These are phyloP conservation scores for Colletotrichum orbiculare DNA, from an alignment of 2,329 filamentous ascomycete genomes.

Conservation along the genomic window DNA sequence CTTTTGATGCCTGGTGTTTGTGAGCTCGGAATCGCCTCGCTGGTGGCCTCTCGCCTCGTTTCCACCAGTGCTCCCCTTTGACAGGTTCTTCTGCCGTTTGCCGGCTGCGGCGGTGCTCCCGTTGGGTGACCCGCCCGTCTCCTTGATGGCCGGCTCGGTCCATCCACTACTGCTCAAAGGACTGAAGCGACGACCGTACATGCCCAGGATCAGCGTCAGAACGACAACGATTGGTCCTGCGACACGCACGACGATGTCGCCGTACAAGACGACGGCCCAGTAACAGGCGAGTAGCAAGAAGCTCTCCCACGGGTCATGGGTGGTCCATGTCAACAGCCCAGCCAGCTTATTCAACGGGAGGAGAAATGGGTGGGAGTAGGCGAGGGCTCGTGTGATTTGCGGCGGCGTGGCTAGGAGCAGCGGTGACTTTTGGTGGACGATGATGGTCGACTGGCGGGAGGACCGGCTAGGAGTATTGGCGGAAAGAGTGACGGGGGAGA, in stretches of 20 bases:
- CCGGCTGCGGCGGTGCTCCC: constrained; percentile 22
- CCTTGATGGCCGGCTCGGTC: constrained; percentile 58
- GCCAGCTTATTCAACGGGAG: constrained; percentile 87
- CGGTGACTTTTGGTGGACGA: constrained; percentile 97
- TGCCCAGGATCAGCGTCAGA: constrained; percentile 82
- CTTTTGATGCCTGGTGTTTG: constrained; percentile 84
- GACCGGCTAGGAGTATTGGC: constrained; percentile 70
- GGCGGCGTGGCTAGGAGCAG: constrained; percentile 92
- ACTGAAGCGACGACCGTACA: constrained; percentile 92
- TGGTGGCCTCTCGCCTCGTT: constrained; percentile 50
- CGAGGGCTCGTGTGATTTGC: constrained; percentile 91
- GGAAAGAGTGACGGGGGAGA: constrained; percentile 85
- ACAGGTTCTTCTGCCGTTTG: constrained; percentile 23
- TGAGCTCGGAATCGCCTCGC: constrained; percentile 65
- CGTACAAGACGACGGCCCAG: constrained; percentile 89
- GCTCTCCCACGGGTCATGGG: constrained; percentile 94
- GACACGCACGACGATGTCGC: constrained; percentile 82
- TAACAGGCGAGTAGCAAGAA: constrained; percentile 88
- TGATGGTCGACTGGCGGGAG: constrained; percentile 84
- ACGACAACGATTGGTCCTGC: constrained; percentile 88
- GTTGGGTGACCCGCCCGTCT: constrained; percentile 30
- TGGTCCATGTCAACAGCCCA: constrained; percentile 93
- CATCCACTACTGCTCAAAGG: constrained; percentile 88
- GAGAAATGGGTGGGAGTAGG: constrained; percentile 95
- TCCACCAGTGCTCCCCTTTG: constrained; percentile 41